Evolutionary conservation across 805 yeast species (phyloP).

Genomic region (Yueomyces sinensis): DNA sequence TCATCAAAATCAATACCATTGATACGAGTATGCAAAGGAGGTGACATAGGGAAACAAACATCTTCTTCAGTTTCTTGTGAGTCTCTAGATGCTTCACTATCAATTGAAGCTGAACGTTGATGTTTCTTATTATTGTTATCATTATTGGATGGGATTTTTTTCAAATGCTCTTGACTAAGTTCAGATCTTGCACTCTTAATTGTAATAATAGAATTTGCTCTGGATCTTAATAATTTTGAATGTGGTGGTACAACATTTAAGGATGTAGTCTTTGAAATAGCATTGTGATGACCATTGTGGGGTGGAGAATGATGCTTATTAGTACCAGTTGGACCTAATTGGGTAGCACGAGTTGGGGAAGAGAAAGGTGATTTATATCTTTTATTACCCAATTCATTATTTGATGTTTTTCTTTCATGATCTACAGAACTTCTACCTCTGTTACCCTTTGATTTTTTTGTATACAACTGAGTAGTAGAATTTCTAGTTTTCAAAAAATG

Average conservation of each 20-base stretch:
- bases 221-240: conserved; percentile 1
- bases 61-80: conserved; percentile 93
- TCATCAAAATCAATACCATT: conserved; percentile 88
- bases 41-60: conserved; percentile 89
- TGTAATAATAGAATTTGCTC: conserved; percentile 9
- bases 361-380: background rate
- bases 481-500: conserved; percentile 8
- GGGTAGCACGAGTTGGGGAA: background rate
- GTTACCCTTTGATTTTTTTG: background rate
- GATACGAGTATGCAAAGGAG: conserved; percentile 40
- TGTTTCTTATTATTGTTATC: conserved; percentile 4
- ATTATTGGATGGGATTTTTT: background rate
- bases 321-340: background rate
- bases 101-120: conserved; percentile 23
- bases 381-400: background rate
- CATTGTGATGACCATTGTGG: background rate
- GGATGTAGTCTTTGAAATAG: background rate
- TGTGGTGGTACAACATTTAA: background rate
- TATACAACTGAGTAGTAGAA: conserved; percentile 7
- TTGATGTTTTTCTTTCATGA: background rate
- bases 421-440: background rate
- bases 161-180: background rate
- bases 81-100: conserved; percentile 59
- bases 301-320: background rate
- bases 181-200: background rate